Conservation (phyloP, 345 rosid genomes). For the Eucalyptus globulus region DNA sequence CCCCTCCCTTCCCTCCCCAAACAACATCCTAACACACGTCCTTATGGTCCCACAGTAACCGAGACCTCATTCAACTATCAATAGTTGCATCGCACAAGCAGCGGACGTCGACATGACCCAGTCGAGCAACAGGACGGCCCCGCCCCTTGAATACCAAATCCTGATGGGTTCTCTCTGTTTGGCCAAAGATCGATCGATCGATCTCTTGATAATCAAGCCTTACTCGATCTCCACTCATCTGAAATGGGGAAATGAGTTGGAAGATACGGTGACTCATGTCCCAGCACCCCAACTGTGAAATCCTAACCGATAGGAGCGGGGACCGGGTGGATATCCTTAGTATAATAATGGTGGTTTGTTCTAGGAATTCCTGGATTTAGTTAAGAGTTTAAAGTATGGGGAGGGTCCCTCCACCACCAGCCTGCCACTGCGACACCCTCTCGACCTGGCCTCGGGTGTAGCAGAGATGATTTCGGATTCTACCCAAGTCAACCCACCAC, state of each 20-base stretch:
- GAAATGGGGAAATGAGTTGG: not conserved
- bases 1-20: not conserved
- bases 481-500: not conserved
- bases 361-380: not conserved
- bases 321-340: not conserved
- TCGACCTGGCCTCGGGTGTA: not conserved
- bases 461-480: not conserved
- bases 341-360: not conserved
- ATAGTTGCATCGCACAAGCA: not conserved
- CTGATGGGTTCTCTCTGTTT: not conserved
- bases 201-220: not conserved
- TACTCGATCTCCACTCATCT: not conserved
- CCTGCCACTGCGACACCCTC: not conserved
- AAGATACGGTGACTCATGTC: not conserved
- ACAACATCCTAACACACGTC: not conserved
- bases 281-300: not conserved
- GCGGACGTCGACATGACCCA: not conserved
- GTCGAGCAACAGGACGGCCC: not conserved
- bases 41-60: not conserved
- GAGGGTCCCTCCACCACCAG: not conserved
- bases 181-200: not conserved
- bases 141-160: not conserved
- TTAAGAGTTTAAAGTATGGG: not conserved
- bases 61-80: not conserved
- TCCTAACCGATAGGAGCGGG: not conserved